These are phyloP conservation scores for Trichoderma endophyticum DNA, from an alignment of 2,329 filamentous ascomycete genomes.

Conservation along the genomic window DNA sequence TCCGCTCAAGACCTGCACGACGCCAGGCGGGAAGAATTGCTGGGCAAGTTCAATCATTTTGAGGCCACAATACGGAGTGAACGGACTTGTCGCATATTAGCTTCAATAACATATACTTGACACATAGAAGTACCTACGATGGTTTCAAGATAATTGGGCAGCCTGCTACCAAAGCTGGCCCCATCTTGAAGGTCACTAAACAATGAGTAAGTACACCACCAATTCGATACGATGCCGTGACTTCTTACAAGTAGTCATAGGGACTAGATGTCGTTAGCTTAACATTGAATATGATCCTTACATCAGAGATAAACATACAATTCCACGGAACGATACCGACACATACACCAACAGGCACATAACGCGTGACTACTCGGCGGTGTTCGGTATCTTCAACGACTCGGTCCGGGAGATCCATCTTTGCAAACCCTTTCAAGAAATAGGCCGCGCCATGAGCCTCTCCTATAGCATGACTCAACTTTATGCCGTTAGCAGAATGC, in stretches of 20 bases:
- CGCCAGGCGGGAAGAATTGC: slow-evolving; percentile 57
- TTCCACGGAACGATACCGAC: slow-evolving; percentile 53
- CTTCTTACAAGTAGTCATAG: background rate
- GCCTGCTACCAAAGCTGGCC: slow-evolving; percentile 54
- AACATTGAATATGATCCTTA: background rate
- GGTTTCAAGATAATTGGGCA: slow-evolving; percentile 56
- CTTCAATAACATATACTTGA: background rate
- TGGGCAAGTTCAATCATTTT: slow-evolving; percentile 58
- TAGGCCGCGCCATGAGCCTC: background rate
- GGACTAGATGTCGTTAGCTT: background rate
- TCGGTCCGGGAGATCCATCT: slow-evolving; percentile 26
- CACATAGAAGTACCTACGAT: slow-evolving; percentile 29
- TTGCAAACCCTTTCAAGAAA: background rate
- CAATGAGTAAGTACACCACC: background rate
- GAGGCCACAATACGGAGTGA: slow-evolving; percentile 54
- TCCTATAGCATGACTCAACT: background rate
- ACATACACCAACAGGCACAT: slow-evolving; percentile 37
- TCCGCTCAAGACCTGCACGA: slow-evolving; percentile 58
- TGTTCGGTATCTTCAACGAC: slow-evolving; percentile 35
- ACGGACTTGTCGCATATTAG: slow-evolving; percentile 32
- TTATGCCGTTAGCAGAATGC: background rate
- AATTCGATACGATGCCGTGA: background rate
- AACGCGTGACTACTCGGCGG: slow-evolving; percentile 17
- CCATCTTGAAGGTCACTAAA: slow-evolving; percentile 52
- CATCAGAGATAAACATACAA: slow-evolving; percentile 31